Base-by-base conservation (phyloP, 2,329 filamentous ascomycete genomes). In the Penicillium corylophilum region DNA sequence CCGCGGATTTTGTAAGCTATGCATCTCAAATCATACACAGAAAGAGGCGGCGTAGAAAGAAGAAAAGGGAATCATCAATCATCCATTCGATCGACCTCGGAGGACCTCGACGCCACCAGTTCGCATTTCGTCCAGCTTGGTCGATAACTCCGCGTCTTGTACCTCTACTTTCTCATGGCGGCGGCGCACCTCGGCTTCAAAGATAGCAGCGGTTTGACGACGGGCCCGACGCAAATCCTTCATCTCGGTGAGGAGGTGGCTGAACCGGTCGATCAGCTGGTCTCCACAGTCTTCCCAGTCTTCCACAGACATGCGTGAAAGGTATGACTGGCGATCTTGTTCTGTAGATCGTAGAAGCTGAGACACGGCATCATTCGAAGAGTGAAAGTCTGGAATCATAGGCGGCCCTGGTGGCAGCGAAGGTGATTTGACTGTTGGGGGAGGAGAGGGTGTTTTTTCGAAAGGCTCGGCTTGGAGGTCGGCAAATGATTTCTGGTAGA, bases 251-350 rank as follows among this genome's bases (percentile, higher is more conserved):
- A 85, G 64, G 36, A 84, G 69, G 4, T 73, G 67, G 43, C 71
- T 71, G 60, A 86, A 84, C 44, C 76, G 74, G 1, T 79, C 77
- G 1, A 85, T 72, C 41, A 86, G 78, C 75, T 82, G 81, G 51
- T 84, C 80, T 2, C 83, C 83, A 20, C 82, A 80, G 41, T 83
- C 77, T 67, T 86, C 83, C 81, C 83, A 85, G 55, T 85, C 76
- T 3, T 74, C 66, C 15, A 84, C 74, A 1, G 72, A 68, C 36
- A 86, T 71, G 9, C 74, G 75, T 1, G 71, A 68, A 55, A 86
- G 78, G 64, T 84, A 82, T 0, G 67, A 58, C 3, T 66, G 64
- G 53, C 82, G 79, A 3, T 77, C 70, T 23, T 68, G 45, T 1
- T 67, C 66, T 20, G 69, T 62, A 13, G 74, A 64, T 4, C 56